A percentile compares a stretch with the other conserved stretches of the same genome.
phyloP scores from a whole-genome alignment of 148 eudicot genomes.

The Chenopodium album region DNA sequence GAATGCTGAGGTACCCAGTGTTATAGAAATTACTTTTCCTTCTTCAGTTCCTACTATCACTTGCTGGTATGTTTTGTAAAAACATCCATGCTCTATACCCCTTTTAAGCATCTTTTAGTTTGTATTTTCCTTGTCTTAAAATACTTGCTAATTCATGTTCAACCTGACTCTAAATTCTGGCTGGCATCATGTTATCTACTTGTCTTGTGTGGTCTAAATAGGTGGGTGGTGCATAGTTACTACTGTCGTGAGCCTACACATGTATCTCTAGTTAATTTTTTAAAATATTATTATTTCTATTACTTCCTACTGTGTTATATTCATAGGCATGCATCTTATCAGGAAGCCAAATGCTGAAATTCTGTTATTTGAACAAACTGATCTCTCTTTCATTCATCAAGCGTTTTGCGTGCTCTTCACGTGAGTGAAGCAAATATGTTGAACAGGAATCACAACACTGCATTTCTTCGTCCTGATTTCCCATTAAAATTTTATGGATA shows the following conservation, averaged over 20 bases:
- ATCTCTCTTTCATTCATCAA: constrained; percentile 24
- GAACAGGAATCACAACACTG: constrained; percentile 4
- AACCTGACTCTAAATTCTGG: background rate
- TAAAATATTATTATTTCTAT: background rate
- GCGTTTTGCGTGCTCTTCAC: constrained; percentile 17
- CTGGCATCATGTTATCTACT: background rate
- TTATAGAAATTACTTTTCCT: background rate
- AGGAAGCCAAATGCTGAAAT: constrained; percentile 20
- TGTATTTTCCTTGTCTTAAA: background rate
- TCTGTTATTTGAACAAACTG: constrained; percentile 24
- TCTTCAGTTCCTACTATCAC: background rate
- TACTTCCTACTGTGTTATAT: background rate
- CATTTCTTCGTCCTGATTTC: constrained; percentile 17
- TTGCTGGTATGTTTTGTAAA: background rate
- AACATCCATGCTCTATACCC: background rate
- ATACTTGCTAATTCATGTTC: background rate
- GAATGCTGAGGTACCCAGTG: background rate
- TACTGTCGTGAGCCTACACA: background rate
- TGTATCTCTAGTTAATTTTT: background rate
- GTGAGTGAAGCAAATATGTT: constrained; percentile 9
- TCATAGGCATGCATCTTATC: constrained; percentile 22
- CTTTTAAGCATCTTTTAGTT: background rate
- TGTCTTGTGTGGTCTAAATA: background rate
- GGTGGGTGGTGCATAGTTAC: background rate
- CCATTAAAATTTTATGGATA: constrained; percentile 17